A percentile compares a stretch with the other conserved stretches of the same genome.
phyloP scores from a whole-genome alignment of 768 basidiomycete species.

The Kwoniella sp. region DNA sequence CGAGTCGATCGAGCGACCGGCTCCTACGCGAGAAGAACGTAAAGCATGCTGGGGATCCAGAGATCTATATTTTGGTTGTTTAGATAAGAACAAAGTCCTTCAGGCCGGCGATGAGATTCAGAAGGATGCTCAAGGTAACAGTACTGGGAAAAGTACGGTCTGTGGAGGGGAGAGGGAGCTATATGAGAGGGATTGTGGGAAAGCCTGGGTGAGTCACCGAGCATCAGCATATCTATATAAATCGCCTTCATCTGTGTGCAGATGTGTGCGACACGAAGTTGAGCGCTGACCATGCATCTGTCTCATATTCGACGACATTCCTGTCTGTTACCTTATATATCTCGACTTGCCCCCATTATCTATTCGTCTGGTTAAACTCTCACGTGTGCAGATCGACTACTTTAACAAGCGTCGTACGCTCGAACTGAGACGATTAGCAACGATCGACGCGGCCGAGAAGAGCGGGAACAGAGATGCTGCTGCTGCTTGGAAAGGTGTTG shows the following conservation, averaged over 20 bases:
- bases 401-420: constrained; percentile 88
- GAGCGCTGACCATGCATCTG: no score
- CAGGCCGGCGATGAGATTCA: constrained; percentile 70
- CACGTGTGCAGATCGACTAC: constrained; percentile 72
- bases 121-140: constrained; percentile 12
- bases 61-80: constrained; percentile 81
- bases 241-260: no score
- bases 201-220: constrained; percentile 71
- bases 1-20: constrained; percentile 27
- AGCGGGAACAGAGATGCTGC: constrained; percentile 22
- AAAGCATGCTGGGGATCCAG: constrained; percentile 81
- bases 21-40: constrained; percentile 66
- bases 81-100: constrained; percentile 69
- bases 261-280: no score
- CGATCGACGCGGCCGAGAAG: constrained; percentile 47
- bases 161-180: constrained; percentile 64
- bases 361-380: no score
- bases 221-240: neutral
- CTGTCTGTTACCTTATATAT: no score
- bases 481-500: constrained; percentile 20
- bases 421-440: constrained; percentile 49
- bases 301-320: no score
- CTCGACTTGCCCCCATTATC: no score
- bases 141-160: constrained; percentile 46
- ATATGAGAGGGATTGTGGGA: constrained; percentile 77